Conservation (phyloP, 2,329 filamentous ascomycete species). For the Colletotrichum kahawae region DNA sequence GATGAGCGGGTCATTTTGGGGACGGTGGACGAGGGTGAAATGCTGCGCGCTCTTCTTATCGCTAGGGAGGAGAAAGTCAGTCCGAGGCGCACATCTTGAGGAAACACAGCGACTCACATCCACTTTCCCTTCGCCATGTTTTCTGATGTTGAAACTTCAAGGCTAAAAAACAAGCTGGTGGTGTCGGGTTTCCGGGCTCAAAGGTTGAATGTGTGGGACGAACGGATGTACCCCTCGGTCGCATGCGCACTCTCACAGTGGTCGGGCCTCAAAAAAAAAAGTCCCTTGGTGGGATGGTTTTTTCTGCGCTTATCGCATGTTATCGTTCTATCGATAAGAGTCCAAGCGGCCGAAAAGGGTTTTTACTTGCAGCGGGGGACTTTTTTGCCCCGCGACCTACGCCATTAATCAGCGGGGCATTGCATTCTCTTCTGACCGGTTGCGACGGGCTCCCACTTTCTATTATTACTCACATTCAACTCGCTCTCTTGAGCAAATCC, state of each 20-base stretch:
- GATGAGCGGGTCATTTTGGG: slow-evolving; percentile 96
- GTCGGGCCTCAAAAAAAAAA: not conserved
- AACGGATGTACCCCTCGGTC: slow-evolving; percentile 1
- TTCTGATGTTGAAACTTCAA: not conserved
- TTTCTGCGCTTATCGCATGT: slow-evolving; percentile 9
- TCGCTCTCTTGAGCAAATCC: slow-evolving; percentile 3
- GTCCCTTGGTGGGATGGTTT: not conserved
- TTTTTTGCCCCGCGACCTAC: slow-evolving; percentile 27
- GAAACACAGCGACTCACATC: slow-evolving; percentile 48
- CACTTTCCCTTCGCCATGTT: slow-evolving; percentile 78
- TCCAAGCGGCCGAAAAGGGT: not conserved
- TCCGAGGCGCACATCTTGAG: not conserved
- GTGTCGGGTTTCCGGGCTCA: not conserved
- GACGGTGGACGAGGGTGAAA: slow-evolving; percentile 93
- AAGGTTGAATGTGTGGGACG: not conserved
- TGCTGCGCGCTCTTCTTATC: slow-evolving; percentile 92
- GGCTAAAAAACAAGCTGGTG: not conserved
- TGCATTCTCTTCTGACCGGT: slow-evolving; percentile 22
- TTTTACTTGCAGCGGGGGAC: slow-evolving; percentile 12
- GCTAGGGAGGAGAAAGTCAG: slow-evolving; percentile 38
- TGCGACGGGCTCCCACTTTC: slow-evolving; percentile 16
- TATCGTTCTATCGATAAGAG: slow-evolving; percentile 25
- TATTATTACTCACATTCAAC: slow-evolving; percentile 19
- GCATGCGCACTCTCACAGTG: not conserved
- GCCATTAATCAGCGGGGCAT: slow-evolving; percentile 26